A percentile compares a stretch with the other conserved stretches of the same genome.
Conservation (phyloP, 2,329 filamentous ascomycete species). For the Curvularia hawaiiensis region DNA sequence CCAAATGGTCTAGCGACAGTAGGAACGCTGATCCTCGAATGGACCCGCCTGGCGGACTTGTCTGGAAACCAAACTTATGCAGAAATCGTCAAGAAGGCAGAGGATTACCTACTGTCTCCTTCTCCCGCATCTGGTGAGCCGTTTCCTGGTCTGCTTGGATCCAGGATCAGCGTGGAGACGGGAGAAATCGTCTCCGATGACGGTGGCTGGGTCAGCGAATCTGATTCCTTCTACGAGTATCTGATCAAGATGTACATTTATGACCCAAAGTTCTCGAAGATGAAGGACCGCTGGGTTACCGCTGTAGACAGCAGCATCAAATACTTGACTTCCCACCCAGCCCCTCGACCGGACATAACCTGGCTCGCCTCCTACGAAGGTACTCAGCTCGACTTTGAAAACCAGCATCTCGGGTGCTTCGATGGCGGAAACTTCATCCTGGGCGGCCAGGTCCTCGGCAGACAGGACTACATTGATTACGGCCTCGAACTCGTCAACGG, state of each 20-base stretch:
- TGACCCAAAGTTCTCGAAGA: constrained; percentile 68
- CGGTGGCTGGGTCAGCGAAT: constrained; percentile 79
- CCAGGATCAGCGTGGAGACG: constrained; percentile 65
- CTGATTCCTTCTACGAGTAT: constrained; percentile 87
- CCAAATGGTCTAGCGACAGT: constrained; percentile 76
- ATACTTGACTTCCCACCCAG: constrained; percentile 72
- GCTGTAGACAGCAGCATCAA: constrained; percentile 78
- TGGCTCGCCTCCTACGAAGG: constrained; percentile 68
- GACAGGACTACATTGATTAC: constrained; percentile 72
- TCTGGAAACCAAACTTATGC: constrained; percentile 71
- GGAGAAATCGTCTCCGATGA: constrained; percentile 69
- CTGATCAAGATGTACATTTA: constrained; percentile 92
- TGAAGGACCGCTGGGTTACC: constrained; percentile 74
- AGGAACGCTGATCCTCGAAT: constrained; percentile 82
- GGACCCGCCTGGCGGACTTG: constrained; percentile 79
- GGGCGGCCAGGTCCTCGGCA: constrained; percentile 71
- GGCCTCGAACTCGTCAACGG: constrained; percentile 73
- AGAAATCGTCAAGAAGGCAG: constrained; percentile 67
- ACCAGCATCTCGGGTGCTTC: constrained; percentile 73
- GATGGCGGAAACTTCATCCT: constrained; percentile 85
- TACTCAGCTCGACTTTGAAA: constrained; percentile 45
- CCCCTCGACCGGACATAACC: constrained; percentile 69
- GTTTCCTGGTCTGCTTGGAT: constrained; percentile 78
- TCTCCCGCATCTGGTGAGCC: constrained; percentile 68
- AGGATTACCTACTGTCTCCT: constrained; percentile 73